Percentiles rank a stretch among this genome's conserved stretches.
These are phyloP conservation scores for Neurospora terricola DNA, from an alignment of 495 filamentous ascomycete species.

Conservation along the genomic window DNA sequence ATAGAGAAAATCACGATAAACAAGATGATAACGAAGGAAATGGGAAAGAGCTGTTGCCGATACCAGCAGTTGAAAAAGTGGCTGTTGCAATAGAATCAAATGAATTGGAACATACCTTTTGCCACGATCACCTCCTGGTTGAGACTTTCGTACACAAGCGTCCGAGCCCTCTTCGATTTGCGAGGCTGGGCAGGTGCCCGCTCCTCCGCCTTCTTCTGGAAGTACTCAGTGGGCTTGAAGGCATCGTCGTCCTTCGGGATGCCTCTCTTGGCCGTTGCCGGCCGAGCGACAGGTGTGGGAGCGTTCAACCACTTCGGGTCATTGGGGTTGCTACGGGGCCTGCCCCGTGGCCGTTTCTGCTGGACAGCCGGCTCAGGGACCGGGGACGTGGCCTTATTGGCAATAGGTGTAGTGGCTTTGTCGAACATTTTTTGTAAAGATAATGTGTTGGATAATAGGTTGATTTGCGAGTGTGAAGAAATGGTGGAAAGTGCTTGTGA, in stretches of 20 bases:
- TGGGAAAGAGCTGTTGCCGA: background rate
- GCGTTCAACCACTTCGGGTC: too few relatives aligned
- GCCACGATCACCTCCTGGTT: background rate
- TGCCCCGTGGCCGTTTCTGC: background rate
- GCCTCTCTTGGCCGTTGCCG: too few relatives aligned
- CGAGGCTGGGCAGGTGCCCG: too few relatives aligned
- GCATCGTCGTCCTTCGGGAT: too few relatives aligned
- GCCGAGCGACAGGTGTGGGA: too few relatives aligned
- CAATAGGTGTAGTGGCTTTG: background rate
- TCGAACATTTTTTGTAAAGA: background rate
- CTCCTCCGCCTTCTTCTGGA: too few relatives aligned
- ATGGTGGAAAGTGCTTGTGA: background rate
- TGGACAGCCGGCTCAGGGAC: background rate
- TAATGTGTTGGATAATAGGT: background rate
- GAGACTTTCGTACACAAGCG: too few relatives aligned
- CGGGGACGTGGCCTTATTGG: background rate
- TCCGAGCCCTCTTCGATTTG: too few relatives aligned
- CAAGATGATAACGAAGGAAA: background rate
- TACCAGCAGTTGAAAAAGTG: background rate
- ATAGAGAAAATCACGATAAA: background rate
- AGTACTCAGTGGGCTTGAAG: background rate
- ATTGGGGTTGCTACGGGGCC: background rate
- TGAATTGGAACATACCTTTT: background rate
- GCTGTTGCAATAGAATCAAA: background rate
- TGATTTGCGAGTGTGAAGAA: background rate